Base-by-base conservation (phyloP, 1,284 basidiomycete genomes). In the Garcileccinum viscosum region DNA sequence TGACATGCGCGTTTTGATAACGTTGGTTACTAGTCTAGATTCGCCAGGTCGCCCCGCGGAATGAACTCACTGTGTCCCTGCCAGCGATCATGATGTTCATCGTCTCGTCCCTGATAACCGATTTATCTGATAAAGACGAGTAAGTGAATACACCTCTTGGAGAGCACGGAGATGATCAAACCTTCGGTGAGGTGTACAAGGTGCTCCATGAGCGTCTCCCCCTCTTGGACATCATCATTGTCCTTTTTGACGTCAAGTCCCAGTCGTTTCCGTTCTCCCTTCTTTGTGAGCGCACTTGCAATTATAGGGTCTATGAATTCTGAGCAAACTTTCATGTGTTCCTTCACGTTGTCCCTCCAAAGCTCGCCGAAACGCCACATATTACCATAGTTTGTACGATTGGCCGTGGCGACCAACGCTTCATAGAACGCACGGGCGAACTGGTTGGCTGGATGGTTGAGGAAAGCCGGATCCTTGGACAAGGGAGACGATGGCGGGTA, bases 61-160 rank as follows among this genome's bases (percentile, higher is more conserved):
- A 56, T 67, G 22, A 5, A 70, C 78, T 42, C 47, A 83, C 84
- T 1, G 84, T 85, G 59, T 84, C 83, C 19, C 80, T 75, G 7
- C 83, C 82, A 38, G 84, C 84, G 35, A 84, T 76, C 75, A 83
- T 62, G 63, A 83, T 83, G 67, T 84, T 86, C 33, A 85, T 58
- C 0, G 72, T 76, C 69, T 85, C 84, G 62, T 85, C 84, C 56
- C 76, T 80, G 33, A 84, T 74, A 0, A 82, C 64, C 3, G 65
- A 72, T 19, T 74, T 72, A 70, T 83, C 81, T 85, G 35, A 63
- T 11, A 5, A 24, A 50, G 24, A 19, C 33, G 12, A 7, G 24
- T n/a, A n/a, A n/a, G n/a, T n/a, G n/a, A n/a, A n/a, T n/a, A n/a
- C n/a, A n/a, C n/a, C n/a, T n/a, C n/a, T n/a, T n/a, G n/a, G n/a